Evolutionary conservation across 331 rosid genomes (phyloP).

Genomic region (Phaseolus coccineus): DNA sequence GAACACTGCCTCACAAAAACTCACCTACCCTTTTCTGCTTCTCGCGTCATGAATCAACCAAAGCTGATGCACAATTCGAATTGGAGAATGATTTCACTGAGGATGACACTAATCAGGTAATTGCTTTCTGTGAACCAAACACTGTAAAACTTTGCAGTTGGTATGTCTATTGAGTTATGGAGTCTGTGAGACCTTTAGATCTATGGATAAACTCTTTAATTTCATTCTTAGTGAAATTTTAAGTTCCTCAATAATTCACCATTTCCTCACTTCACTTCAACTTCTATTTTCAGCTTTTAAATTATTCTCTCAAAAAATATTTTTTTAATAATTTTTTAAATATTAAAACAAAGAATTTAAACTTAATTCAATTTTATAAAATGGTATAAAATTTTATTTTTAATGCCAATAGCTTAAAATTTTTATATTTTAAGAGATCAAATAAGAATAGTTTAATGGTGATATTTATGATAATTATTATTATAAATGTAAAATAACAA

Average conservation of each 20-base stretch:
- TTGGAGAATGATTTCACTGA: conserved; percentile 18
- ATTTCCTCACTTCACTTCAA: neutral
- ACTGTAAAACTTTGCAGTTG: too few species aligned
- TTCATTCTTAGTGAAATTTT: neutral
- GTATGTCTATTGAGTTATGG: neutral
- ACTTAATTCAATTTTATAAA: too few species aligned
- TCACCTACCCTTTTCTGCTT: conserved; percentile 2
- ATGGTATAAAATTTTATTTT: neutral
- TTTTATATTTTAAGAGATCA: neutral
- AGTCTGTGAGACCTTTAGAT: neutral
- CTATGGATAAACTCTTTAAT: neutral
- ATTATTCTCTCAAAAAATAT: neutral
- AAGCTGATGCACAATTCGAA: conserved; percentile 50
- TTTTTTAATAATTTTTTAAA: too few species aligned
- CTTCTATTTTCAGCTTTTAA: neutral
- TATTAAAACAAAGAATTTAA: too few species aligned
- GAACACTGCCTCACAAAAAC: neutral
- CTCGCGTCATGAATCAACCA: conserved; percentile 52
- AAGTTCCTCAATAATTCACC: neutral
- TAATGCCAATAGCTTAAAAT: too few species aligned
- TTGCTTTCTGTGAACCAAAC: too few species aligned
- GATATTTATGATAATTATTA: too few species aligned
- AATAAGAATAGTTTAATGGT: neutral
- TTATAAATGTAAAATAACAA: too few species aligned
- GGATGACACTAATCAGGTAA: conserved; percentile 48